A percentile compares a stretch with the other conserved stretches of the same genome.
Conservation (phyloP, 2,329 filamentous ascomycete species). For the Dactylellina haptotyla region DNA sequence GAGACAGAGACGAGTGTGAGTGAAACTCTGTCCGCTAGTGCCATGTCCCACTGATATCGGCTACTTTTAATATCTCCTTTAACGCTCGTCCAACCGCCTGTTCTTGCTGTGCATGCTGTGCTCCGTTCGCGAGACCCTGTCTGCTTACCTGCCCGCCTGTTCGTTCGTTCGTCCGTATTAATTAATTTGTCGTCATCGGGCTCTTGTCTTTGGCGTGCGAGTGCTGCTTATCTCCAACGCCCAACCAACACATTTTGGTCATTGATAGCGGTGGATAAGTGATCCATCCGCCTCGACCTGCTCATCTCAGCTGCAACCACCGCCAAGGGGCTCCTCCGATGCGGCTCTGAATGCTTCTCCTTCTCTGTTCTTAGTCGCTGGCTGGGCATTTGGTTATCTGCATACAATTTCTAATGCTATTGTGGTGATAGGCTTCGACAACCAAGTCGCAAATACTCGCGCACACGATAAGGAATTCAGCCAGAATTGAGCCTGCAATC, state of each 20-base stretch:
- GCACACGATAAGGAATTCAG: constrained; percentile 53
- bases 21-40: constrained; percentile 7
- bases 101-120: too few relatives aligned
- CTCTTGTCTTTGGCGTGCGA: not conserved
- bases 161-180: too few relatives aligned
- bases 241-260: constrained; percentile 32
- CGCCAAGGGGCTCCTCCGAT: constrained; percentile 24
- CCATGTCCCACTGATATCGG: constrained; percentile 21
- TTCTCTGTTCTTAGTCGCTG: not conserved
- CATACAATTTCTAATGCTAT: constrained; percentile 35
- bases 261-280: constrained; percentile 14
- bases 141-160: too few relatives aligned
- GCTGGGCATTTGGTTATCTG: constrained; percentile 21
- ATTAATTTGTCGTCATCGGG: constrained; percentile 1
- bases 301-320: constrained; percentile 7
- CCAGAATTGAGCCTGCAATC: constrained; percentile 46
- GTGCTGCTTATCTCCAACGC: constrained; percentile 50
- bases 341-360: constrained; percentile 28
- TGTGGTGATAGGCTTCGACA: constrained; percentile 32
- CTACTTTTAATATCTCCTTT: constrained; percentile 2
- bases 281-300: constrained; percentile 1
- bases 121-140: too few relatives aligned
- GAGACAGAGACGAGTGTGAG: constrained; percentile 10
- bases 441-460: constrained; percentile 32
- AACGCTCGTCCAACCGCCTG: too few relatives aligned